Evolutionary conservation across 2,329 filamentous ascomycete genomes (phyloP), one percentile per base, ranked within the genome.

Genomic region (Claviceps humidiphila): DNA sequence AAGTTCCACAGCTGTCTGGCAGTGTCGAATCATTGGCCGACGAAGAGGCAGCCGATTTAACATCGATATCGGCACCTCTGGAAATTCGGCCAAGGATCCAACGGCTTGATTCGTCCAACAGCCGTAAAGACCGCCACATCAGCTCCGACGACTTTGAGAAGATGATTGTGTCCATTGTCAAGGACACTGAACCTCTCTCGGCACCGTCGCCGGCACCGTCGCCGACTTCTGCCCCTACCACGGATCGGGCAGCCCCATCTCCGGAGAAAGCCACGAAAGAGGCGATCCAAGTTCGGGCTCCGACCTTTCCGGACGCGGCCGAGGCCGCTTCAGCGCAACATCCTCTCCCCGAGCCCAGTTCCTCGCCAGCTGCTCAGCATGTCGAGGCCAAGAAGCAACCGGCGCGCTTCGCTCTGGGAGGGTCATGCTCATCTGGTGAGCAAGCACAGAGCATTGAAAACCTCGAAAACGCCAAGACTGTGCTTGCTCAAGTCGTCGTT

Each of bases 91-190:
- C 88, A 55, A 78, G 82, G 58, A 80, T 87, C 59, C 77, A 76
- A 61, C 77, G 84, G 60, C 78, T 84, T 61, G 86, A 90, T 65
- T 90, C 85, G 11, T 82, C 76, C 61, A 79, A 78, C 34, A 87
- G 84, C 64, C 81, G 85, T 83, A 58, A 81, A 76, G 87, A 93
- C 65, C 85, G 87, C 63, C 90, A 95, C 70, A 91, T 96, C 59
- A 94, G 89, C n/a, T 89, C 91, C 6, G 80, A 88, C 62, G 87
- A 93, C 61, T 77, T 97, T 34, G 89, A 95, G 69, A 94, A 94
- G 72, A 94, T 97, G 80, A 88, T 96, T 43, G 81, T 87, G 53
- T 89, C 85, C 41, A 96, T 96, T 52, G 93, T 96, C 64, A 87
- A 94, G 68, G 85, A 93, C 68, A 89, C 87, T 67, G 77, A 74